Percentiles rank a stretch among this genome's conserved stretches.
These are phyloP conservation scores for Phyllosticta ampelicida DNA, from an alignment of 2,329 filamentous ascomycete genomes.

Conservation along the genomic window DNA sequence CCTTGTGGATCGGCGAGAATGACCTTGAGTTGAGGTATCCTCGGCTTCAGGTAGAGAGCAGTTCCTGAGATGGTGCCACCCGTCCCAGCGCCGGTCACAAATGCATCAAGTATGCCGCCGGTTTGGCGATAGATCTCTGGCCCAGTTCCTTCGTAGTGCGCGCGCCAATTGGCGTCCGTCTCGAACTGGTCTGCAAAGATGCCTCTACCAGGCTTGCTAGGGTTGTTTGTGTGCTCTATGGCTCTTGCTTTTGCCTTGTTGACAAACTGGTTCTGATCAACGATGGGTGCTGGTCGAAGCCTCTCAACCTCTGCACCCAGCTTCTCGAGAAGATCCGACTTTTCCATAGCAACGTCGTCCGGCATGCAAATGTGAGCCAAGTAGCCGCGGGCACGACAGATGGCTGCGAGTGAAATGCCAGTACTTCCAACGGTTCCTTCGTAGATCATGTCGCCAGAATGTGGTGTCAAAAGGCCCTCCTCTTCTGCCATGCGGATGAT, in stretches of 20 bases:
- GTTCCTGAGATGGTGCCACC: conserved; percentile 89
- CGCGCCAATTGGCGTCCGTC: conserved; percentile 75
- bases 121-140: conserved; percentile 83
- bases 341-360: conserved; percentile 78
- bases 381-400: conserved; percentile 82
- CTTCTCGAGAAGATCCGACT: conserved; percentile 77
- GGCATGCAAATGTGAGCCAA: conserved; percentile 97
- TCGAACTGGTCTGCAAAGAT: conserved; percentile 98
- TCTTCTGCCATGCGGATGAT: conserved; percentile 79
- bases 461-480: conserved; percentile 61
- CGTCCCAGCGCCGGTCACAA: conserved; percentile 87
- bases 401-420: conserved; percentile 72
- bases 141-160: conserved; percentile 72
- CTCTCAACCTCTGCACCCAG: conserved; percentile 89
- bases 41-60: conserved; percentile 68
- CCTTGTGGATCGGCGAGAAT: conserved; percentile 91
- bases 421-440: conserved; percentile 96
- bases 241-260: conserved; percentile 77
- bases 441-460: conserved; percentile 87
- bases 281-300: conserved; percentile 82
- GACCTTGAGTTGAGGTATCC: conserved; percentile 52
- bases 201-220: conserved; percentile 55
- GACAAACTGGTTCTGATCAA: conserved; percentile 88
- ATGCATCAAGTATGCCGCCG: conserved; percentile 64
- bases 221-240: conserved; percentile 54